Evolutionary conservation across 495 filamentous ascomycete species (phyloP), one percentile per base, ranked within the genome.

Genomic region (Neurospora sp.): DNA sequence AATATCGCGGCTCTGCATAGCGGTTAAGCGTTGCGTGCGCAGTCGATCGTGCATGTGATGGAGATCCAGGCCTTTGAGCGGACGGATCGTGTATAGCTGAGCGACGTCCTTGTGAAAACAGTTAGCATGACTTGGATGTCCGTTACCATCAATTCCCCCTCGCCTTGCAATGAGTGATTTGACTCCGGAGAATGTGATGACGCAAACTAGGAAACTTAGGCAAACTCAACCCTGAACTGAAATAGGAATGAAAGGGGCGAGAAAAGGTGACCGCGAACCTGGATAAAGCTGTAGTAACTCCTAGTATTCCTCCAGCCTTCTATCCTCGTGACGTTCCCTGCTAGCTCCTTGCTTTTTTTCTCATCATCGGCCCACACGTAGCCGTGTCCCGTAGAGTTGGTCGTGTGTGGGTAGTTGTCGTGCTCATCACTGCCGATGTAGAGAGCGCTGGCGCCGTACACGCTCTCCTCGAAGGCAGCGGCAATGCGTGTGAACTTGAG

Each of bases 261-360:
- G 11, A 42, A 38, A 43, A 40, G 81, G 74, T 81, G 54, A 66
- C 13, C 28, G 54, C 54, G 54, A 66, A 88, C 96, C 83, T 96
- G 93, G 75, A 97, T 94, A 80, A 93, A 98, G 54, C 91, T 93
- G 81, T 96, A 97, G 78, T 98, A 99, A 76, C 92, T 96, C 74
- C 96, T 87, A 3, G 96, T 98, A 71, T 91, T 94, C 71, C 96
- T 87, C 96, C 96, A 99, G 45, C 94, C 96, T 80, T 98, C 96
- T 62, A 99, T 97, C 54, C 96, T 86, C 71, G 91, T 92, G 39
- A 96, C 93, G 38, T 95, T 97, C 2, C 93, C 95, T 8, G 92
- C 90, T 34, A 99, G 86, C 82, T 98, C 96, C 70, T 89, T 89
- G 76, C 91, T 88, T 80, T 92, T 93, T n/a, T 90, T 85, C 11